Percentiles rank a stretch among this genome's conserved stretches.
Evolutionary conservation across 1,139 yeast genomes (phyloP).

Genomic region (Lodderomyces parapsilosis): DNA sequence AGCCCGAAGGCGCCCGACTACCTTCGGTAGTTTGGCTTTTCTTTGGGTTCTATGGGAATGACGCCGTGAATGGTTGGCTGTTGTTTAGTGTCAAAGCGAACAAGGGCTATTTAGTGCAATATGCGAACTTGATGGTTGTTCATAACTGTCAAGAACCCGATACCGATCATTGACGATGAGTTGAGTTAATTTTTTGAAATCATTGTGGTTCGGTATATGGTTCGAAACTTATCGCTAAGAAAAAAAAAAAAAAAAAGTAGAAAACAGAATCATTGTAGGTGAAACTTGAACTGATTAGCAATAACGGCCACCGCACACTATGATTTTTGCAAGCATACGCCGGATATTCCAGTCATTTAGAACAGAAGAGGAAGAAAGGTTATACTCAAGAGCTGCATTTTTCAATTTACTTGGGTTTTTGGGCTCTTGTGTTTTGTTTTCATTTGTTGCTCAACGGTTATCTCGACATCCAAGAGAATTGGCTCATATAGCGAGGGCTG

Average conservation of each 20-base stretch:
- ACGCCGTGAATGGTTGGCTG: slow-evolving; percentile 72
- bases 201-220: slow-evolving; percentile 5
- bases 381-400: slow-evolving; percentile 76
- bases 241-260: not conserved
- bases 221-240: slow-evolving; percentile 10
- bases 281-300: too few relatives aligned
- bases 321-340: slow-evolving; percentile 67
- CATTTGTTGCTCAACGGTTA: slow-evolving; percentile 72
- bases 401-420: slow-evolving; percentile 78
- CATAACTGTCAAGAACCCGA: slow-evolving; percentile 55
- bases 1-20: not conserved
- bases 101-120: slow-evolving; percentile 67
- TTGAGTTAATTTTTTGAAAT: slow-evolving; percentile 27
- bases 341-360: slow-evolving; percentile 79
- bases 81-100: slow-evolving; percentile 17
- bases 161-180: slow-evolving; percentile 71
- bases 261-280: too few relatives aligned
- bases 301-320: slow-evolving; percentile 14
- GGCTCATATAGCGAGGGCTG: slow-evolving; percentile 32
- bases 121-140: slow-evolving; percentile 50
- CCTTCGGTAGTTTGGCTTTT: not conserved
- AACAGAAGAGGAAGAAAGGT: slow-evolving; percentile 81
- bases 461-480: slow-evolving; percentile 40
- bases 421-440: slow-evolving; percentile 77
- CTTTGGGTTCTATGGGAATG: slow-evolving; percentile 52